Percentiles rank a stretch among this genome's conserved stretches.
Evolutionary conservation across 768 basidiomycete genomes (phyloP).

Genomic region (Xanthoconium stramineum): DNA sequence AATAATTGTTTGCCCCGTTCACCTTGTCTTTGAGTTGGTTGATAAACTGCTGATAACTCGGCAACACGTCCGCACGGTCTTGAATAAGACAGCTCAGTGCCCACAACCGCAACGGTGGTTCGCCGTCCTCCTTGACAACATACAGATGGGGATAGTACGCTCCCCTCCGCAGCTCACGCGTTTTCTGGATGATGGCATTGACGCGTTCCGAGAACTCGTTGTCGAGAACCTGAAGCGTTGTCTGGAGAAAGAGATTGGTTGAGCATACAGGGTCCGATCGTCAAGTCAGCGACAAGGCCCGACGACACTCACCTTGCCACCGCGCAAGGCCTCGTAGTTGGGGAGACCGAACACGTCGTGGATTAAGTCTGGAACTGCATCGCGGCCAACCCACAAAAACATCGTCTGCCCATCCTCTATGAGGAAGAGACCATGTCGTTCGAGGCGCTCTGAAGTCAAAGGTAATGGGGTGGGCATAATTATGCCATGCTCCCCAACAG

Average conservation of each 20-base stretch:
- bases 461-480: slow-evolving; percentile 87
- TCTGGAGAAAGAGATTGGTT: slow-evolving; percentile 40
- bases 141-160: slow-evolving; percentile 93
- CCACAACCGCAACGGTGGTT: slow-evolving; percentile 92
- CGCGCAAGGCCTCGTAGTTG: slow-evolving; percentile 82
- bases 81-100: slow-evolving; percentile 92
- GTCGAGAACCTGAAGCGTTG: slow-evolving; percentile 84
- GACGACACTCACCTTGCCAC: slow-evolving; percentile 71
- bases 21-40: slow-evolving; percentile 85
- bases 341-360: slow-evolving; percentile 93
- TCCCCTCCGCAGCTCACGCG: slow-evolving; percentile 88
- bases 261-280: background rate
- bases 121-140: slow-evolving; percentile 96
- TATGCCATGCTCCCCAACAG: slow-evolving; percentile 84
- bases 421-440: slow-evolving; percentile 91
- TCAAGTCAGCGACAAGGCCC: background rate
- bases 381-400: slow-evolving; percentile 97
- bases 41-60: slow-evolving; percentile 96
- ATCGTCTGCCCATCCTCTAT: slow-evolving; percentile 98
- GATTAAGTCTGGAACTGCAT: slow-evolving; percentile 93
- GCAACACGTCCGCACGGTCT: slow-evolving; percentile 91
- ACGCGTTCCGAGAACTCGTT: slow-evolving; percentile 96
- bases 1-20: slow-evolving; percentile 34
- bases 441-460: slow-evolving; percentile 90
- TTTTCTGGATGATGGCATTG: slow-evolving; percentile 92